A percentile compares a stretch with the other conserved stretches of the same genome.
phyloP scores from a whole-genome alignment of 805 yeast species.

The Nakazawaea holstii region DNA sequence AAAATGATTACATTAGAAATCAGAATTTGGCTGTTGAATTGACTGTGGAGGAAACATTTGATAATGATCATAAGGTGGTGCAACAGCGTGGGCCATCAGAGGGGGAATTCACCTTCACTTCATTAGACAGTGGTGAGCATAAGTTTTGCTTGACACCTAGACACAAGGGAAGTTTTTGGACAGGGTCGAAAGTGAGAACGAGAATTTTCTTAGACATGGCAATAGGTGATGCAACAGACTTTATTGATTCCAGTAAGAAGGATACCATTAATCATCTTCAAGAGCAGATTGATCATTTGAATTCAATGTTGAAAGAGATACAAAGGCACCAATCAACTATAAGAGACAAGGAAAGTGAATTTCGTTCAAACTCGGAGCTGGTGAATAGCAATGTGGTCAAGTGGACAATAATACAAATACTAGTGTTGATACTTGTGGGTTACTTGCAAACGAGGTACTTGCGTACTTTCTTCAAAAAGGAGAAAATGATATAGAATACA shows the following conservation, averaged over 20 bases:
- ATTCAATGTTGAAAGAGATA: slow-evolving; percentile 52
- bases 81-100: slow-evolving; percentile 59
- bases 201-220: slow-evolving; percentile 68
- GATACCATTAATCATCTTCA: slow-evolving; percentile 51
- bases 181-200: slow-evolving; percentile 45
- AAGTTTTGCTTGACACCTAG: slow-evolving; percentile 63
- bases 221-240: slow-evolving; percentile 56
- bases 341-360: slow-evolving; percentile 69
- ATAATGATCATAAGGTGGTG: slow-evolving; percentile 70
- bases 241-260: slow-evolving; percentile 64
- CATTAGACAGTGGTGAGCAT: slow-evolving; percentile 74
- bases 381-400: slow-evolving; percentile 66
- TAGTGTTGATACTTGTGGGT: slow-evolving; percentile 63
- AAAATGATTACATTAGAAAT: slow-evolving; percentile 44
- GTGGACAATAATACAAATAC: slow-evolving; percentile 67
- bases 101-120: slow-evolving; percentile 71
- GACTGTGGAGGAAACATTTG: slow-evolving; percentile 71
- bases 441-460: slow-evolving; percentile 70
- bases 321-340: slow-evolving; percentile 61
- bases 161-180: slow-evolving; percentile 23
- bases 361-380: slow-evolving; percentile 67
- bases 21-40: slow-evolving; percentile 56
- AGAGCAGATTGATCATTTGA: slow-evolving; percentile 50
- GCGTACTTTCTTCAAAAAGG: slow-evolving; percentile 73
- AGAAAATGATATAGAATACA: slow-evolving; percentile 48